Conservation (phyloP, 805 yeast species). For the Priceomyces haplophilus region DNA sequence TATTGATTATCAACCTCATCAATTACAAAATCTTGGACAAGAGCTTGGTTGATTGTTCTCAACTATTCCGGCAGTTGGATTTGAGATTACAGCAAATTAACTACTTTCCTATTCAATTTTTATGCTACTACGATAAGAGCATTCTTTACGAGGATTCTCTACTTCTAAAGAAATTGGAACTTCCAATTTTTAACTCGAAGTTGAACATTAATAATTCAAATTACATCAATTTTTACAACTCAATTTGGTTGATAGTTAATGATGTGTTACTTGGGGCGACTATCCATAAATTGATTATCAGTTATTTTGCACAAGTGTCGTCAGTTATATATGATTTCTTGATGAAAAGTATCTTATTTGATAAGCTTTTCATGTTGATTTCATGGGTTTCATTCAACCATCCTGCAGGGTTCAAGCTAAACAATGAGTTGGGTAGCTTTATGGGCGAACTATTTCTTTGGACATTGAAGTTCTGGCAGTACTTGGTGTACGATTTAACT, state of each 20-base stretch:
- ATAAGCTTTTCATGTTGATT: constrained; percentile 48
- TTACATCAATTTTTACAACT: constrained; percentile 78
- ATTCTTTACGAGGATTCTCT: constrained; percentile 36
- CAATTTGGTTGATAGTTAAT: constrained; percentile 81
- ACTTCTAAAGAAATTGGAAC: constrained; percentile 43
- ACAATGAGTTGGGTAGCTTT: constrained; percentile 79
- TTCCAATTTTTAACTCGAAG: constrained; percentile 35
- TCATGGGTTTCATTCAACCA: constrained; percentile 71
- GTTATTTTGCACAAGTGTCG: constrained; percentile 22
- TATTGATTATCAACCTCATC: constrained; percentile 20
- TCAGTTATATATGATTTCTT: constrained; percentile 21
- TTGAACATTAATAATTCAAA: constrained; percentile 44
- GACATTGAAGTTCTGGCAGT: constrained; percentile 71
- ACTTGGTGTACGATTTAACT: constrained; percentile 9
- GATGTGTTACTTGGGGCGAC: constrained; percentile 75
- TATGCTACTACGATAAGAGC: constrained; percentile 48
- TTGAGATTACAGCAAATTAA: constrained; percentile 71
- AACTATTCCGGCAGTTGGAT: constrained; percentile 75
- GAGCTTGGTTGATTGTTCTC: constrained; percentile 45
- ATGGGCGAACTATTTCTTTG: constrained; percentile 84
- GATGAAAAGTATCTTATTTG: constrained; percentile 41
- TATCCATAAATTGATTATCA: constrained; percentile 45
- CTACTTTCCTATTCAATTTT: constrained; percentile 76
- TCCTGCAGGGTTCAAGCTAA: constrained; percentile 92
- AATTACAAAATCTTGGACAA: constrained; percentile 22